phyloP scores from a whole-genome alignment of 176 grass and related monocot genomes.

The Saccharum officinarum region DNA sequence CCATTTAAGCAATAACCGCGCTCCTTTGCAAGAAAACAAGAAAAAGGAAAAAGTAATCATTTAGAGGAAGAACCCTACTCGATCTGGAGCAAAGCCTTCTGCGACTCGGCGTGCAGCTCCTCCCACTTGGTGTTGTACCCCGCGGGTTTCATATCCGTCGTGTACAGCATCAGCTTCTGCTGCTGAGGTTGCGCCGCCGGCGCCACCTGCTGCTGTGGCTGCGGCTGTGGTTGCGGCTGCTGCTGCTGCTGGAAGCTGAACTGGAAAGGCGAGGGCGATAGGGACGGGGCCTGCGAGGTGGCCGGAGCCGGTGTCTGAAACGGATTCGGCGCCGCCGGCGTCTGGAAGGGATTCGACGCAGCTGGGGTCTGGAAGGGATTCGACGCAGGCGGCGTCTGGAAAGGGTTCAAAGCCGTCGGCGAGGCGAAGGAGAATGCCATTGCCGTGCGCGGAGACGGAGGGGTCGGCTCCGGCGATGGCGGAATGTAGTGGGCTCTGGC shows the following conservation, averaged over 20 bases:
- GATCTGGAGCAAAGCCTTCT: constrained; percentile 81
- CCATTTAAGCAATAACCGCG: neutral
- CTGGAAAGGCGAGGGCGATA: constrained; percentile 49
- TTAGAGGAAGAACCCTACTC: constrained; percentile 54
- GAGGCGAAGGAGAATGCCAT: constrained; percentile 61
- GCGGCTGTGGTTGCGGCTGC: neutral
- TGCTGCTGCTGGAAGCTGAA: constrained; percentile 52
- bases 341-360: too few relatives aligned
- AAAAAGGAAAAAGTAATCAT: neutral
- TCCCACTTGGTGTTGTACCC: constrained; percentile 76
- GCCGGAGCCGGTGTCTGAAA: constrained; percentile 2
- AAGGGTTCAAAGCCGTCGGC: too few relatives aligned
- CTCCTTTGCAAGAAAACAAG: constrained; percentile 1
- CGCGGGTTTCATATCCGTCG: constrained; percentile 61
- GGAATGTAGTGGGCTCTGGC: constrained; percentile 1
- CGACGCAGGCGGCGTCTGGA: too few relatives aligned
- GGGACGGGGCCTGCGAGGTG: constrained; percentile 13
- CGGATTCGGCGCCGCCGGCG: too few relatives aligned
- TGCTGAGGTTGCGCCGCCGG: constrained; percentile 26
- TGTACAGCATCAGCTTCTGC: constrained; percentile 55
- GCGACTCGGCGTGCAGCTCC: constrained; percentile 75
- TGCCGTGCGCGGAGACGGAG: neutral
- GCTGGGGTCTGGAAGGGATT: too few relatives aligned
- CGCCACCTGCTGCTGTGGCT: constrained; percentile 28
- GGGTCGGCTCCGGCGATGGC: constrained; percentile 24